These are phyloP conservation scores for Hippophae rhamnoides DNA, from an alignment of 306 rosid species.

Conservation along the genomic window DNA sequence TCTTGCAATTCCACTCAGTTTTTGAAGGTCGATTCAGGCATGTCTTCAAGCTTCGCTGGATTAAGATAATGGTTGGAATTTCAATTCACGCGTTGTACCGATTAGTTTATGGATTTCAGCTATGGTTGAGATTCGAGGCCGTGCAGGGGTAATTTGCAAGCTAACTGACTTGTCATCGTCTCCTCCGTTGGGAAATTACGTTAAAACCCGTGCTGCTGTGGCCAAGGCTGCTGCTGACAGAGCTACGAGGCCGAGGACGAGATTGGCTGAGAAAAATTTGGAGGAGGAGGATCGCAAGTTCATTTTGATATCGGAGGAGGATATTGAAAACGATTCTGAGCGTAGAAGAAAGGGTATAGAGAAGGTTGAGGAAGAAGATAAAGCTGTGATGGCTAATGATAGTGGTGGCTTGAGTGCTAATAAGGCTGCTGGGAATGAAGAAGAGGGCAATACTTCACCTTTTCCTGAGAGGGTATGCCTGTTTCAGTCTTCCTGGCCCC, in stretches of 20 bases:
- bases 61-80: slow-evolving; percentile 52
- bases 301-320: slow-evolving; percentile 47
- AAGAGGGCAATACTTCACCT: slow-evolving; percentile 72
- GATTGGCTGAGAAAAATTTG: slow-evolving; percentile 40
- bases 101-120: slow-evolving; percentile 74
- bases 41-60: slow-evolving; percentile 31
- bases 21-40: slow-evolving; percentile 13
- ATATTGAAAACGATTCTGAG: slow-evolving; percentile 26
- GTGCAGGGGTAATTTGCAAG: slow-evolving; percentile 46
- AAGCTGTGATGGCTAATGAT: slow-evolving; percentile 64
- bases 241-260: slow-evolving; percentile 53
- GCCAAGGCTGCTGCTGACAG: slow-evolving; percentile 44
- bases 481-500: not conserved
- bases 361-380: slow-evolving; percentile 16
- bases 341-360: slow-evolving; percentile 5
- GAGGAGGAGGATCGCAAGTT: slow-evolving; percentile 23
- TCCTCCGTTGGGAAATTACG: slow-evolving; percentile 37
- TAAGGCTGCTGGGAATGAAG: slow-evolving; percentile 67
- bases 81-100: slow-evolving; percentile 17
- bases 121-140: slow-evolving; percentile 90
- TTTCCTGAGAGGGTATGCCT: slow-evolving; percentile 69
- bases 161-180: slow-evolving; percentile 24
- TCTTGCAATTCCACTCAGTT: not conserved
- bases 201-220: slow-evolving; percentile 67
- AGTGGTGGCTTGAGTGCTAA: slow-evolving; percentile 90